Conservation (phyloP, 768 basidiomycete genomes). For the Macrolepiota albuminosa region DNA sequence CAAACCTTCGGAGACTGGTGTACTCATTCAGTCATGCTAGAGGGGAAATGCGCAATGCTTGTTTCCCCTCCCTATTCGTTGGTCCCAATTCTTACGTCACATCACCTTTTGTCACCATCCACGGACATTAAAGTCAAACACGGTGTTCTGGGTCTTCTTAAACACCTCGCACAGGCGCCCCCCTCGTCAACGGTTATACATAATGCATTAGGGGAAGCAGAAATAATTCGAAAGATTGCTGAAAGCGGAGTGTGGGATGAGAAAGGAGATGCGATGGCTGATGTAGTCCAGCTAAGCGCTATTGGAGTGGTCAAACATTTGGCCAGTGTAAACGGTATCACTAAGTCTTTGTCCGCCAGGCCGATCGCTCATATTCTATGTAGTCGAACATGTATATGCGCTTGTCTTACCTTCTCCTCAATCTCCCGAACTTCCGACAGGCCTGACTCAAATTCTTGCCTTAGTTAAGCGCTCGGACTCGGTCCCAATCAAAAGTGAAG, state of each 20-base stretch:
- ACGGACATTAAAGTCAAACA: slow-evolving; percentile 85
- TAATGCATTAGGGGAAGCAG: slow-evolving; percentile 51
- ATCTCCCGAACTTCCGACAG: slow-evolving; percentile 32
- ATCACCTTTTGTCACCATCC: slow-evolving; percentile 44
- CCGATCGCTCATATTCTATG: background rate
- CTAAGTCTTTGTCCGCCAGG: background rate
- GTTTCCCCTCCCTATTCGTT: slow-evolving; percentile 63
- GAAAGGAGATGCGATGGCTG: slow-evolving; percentile 72
- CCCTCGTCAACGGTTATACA: slow-evolving; percentile 46
- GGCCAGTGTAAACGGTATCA: slow-evolving; percentile 68
- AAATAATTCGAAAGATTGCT: slow-evolving; percentile 57
- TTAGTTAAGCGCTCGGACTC: slow-evolving; percentile 78
- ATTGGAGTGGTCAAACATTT: slow-evolving; percentile 90
- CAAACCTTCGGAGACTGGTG: background rate
- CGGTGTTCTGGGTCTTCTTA: slow-evolving; percentile 80
- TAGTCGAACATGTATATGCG: slow-evolving; percentile 42
- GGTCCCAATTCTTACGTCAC: slow-evolving; percentile 54
- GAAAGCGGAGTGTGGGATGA: slow-evolving; percentile 66
- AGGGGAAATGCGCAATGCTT: slow-evolving; percentile 54
- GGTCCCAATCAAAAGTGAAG: slow-evolving; percentile 82
- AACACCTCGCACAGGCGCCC: slow-evolving; percentile 75
- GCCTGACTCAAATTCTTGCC: slow-evolving; percentile 65
- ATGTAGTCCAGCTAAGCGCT: slow-evolving; percentile 81
- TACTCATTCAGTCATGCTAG: slow-evolving; percentile 30
- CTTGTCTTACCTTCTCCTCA: slow-evolving; percentile 44